Evolutionary conservation across 2,329 filamentous ascomycete species (phyloP), one percentile per base, ranked within the genome.

Genomic region (Herpotrichia juniperi): DNA sequence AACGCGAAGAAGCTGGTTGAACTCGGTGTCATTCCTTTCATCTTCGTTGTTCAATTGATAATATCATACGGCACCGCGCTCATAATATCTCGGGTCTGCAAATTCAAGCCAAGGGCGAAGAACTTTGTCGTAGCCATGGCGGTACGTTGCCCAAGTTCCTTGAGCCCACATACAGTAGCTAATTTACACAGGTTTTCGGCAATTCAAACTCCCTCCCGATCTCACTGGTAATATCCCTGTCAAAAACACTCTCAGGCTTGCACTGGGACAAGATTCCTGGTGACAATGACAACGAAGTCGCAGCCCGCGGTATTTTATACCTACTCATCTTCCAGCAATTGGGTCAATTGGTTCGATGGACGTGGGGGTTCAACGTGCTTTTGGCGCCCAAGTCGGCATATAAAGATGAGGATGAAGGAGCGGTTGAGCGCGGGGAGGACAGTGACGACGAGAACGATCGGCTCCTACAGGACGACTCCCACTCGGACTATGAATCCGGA

Each of bases 81-180:
- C 8, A 66, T 82, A 11, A 84, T 97, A 48, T 85, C 90, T 16
- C 88, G 84, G 74, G 78, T 86, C 43, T 96, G 93, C 72, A 81
- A 90, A 14, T 93, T 99, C 75, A 86, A 86, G 64, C 92, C 89
- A 73, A 86, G 93, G 56, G 90, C 92, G 35, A 85, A 88, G 60
- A 99, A 99, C 77, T 99, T 99, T 68, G 89, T 99, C 35, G 90
- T 91, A 26, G 94, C 94, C 47, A 99, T 99, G 94, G 93, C 90
- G 43, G 86, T 87, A 78, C 59, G 81, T 74, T 16, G n/a, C 34
- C 19, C 42, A 32, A 14, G 12, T 42, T 16, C 50, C 49, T 44
- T 44, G 42, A 48, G 30, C 42, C 42, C 19, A 17, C 21, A 39
- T 42, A 11, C 17, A 46, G 14, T 37, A 14, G 34, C 68, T 68